Evolutionary conservation across 2,329 filamentous ascomycete species (phyloP), one percentile per base, ranked within the genome.

Genomic region (Teratosphaeria epicoccoides): DNA sequence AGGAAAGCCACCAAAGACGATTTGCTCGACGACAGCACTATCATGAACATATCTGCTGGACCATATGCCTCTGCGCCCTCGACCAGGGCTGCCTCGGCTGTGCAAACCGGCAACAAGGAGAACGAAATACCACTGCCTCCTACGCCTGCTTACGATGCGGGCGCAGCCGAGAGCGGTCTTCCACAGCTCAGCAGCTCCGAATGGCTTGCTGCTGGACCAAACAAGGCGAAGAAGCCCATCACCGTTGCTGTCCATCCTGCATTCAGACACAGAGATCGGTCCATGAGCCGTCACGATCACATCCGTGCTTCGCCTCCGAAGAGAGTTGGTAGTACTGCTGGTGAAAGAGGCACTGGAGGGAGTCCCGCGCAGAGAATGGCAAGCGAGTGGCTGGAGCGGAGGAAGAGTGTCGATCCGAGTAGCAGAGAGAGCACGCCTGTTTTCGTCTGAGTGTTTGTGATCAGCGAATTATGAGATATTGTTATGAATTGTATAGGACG

Each of bases 1-100:
- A 53, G 53, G 43, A 9, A 28, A 11, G 10, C 33, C 20, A 20
- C n/a, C 14, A 7, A 40, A 17, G n/a, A 40, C 33, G 44, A 46
- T 17, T 45, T 63, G 3, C 52, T 65, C 17, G 65, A 66, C 49
- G 66, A 68, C 53, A 57, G 48, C 14, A 67, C 66, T 9, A 52
- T 68, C 20, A 55, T 56, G 26, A 57, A 62, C 46, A 68, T 68
- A 47, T 59, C 60, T 10, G 64, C 63, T 6, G 66, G 66, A 5
- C 66, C 66, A 2, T 68, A 68, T 43, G 66, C 62, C 9, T 46
- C 37, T 1, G 33, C n/a, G 33, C 33, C 33, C 33, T 7, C 33
- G 6, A 6, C 33, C 14, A 40, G 33, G 20, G 33, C n/a, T 40
- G 33, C 20, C 6, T 40, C 33, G 33, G 3, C 33, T 20, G 46